These are phyloP conservation scores for Gossypium bickii DNA, from an alignment of 345 rosid genomes.

Conservation along the genomic window DNA sequence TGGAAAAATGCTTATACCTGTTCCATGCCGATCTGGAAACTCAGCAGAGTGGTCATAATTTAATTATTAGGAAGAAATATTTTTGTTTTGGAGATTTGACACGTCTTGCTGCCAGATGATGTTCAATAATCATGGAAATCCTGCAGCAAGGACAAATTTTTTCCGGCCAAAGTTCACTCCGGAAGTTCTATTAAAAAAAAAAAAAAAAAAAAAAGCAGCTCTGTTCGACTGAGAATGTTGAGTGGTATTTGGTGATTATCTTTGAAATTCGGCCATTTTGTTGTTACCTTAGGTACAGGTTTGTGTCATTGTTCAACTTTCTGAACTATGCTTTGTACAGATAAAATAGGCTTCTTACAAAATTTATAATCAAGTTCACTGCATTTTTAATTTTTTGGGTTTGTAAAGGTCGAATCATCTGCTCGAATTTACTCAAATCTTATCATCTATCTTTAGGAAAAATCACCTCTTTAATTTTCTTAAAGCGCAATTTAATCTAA, in stretches of 20 bases:
- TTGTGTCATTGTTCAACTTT: conserved; percentile 14
- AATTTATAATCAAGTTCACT: not conserved
- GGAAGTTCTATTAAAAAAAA: conserved; percentile 8
- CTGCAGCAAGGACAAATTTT: not conserved
- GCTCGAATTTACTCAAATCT: not conserved
- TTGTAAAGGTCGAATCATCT: conserved; percentile 5
- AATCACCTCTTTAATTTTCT: too few species aligned
- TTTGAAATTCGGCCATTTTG: conserved; percentile 7
- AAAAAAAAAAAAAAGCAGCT: not conserved
- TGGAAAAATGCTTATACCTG: conserved; percentile 3
- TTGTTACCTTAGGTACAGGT: conserved; percentile 12
- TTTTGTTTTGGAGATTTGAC: conserved; percentile 5
- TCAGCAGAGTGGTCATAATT: conserved; percentile 8
- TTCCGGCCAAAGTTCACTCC: not conserved
- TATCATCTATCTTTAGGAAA: not conserved
- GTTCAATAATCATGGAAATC: conserved; percentile 3
- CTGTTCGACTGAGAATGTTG: not conserved
- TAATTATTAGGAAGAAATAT: not conserved
- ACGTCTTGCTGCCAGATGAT: not conserved
- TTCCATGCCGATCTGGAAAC: conserved; percentile 3
- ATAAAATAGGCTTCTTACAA: conserved; percentile 4
- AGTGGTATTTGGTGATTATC: not conserved
- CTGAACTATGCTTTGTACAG: conserved; percentile 23
- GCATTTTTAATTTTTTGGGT: not conserved
- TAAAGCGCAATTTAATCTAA: too few species aligned